Evolutionary conservation across 2,329 filamentous ascomycete species (phyloP).

Genomic region (Pseudopyricularia cyperi): DNA sequence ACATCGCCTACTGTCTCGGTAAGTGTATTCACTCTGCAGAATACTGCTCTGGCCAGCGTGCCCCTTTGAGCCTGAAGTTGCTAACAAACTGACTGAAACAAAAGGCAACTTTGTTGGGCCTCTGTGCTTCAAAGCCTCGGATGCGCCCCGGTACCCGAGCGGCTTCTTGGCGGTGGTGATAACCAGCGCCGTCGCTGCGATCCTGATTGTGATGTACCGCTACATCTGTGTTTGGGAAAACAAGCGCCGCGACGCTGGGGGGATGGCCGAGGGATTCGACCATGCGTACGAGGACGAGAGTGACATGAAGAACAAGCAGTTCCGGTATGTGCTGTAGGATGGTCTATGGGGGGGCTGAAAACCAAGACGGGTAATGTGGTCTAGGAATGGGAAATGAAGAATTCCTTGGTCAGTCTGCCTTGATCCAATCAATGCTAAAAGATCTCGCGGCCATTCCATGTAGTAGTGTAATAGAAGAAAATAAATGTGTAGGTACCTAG

Average conservation of each 20-base stretch:
- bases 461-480: too few species aligned
- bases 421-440: too few species aligned
- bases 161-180: constrained; percentile 26
- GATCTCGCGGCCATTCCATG: too few species aligned
- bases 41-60: too few species aligned
- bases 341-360: too few species aligned
- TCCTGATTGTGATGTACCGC: constrained; percentile 28
- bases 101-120: constrained; percentile 23
- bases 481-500: too few species aligned
- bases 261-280: constrained; percentile 32
- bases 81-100: background rate
- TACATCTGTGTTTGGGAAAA: constrained; percentile 30
- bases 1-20: constrained; percentile 37
- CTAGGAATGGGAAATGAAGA: too few species aligned
- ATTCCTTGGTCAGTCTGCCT: too few species aligned
- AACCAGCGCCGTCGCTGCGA: constrained; percentile 8
- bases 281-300: constrained; percentile 37
- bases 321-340: constrained; percentile 12
- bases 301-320: constrained; percentile 27
- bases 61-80: too few species aligned
- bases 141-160: constrained; percentile 23
- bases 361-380: too few species aligned
- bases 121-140: constrained; percentile 11
- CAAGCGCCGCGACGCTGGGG: constrained; percentile 24
- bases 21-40: background rate